Conservation (phyloP, 148 eudicot genomes). For the Amaranthus hypochondriacus region DNA sequence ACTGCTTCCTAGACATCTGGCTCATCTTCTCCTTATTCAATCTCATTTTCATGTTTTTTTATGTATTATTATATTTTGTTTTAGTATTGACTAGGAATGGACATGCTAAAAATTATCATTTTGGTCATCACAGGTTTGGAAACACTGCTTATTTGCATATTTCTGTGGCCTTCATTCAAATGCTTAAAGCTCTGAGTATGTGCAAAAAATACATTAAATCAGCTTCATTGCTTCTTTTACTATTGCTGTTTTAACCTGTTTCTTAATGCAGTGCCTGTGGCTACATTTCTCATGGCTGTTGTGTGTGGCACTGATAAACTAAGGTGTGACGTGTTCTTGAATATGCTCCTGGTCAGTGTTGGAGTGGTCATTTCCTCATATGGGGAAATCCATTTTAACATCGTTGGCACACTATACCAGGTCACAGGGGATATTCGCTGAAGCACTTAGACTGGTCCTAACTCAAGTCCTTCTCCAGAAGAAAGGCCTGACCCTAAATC, state of each 20-base stretch:
- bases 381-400: conserved; percentile 80
- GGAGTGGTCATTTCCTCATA: conserved; percentile 85
- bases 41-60: neutral
- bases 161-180: conserved; percentile 89
- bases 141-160: conserved; percentile 84
- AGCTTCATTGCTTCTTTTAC: neutral
- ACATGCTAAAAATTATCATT: neutral
- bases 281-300: conserved; percentile 81
- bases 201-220: neutral
- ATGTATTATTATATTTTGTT: neutral
- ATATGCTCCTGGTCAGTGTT: conserved; percentile 84
- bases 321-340: conserved; percentile 69
- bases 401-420: conserved; percentile 76
- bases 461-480: conserved; percentile 88
- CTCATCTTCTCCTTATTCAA: neutral
- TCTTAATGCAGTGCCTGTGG: conserved; percentile 79
- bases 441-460: conserved; percentile 76
- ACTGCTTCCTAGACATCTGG: neutral
- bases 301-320: conserved; percentile 80
- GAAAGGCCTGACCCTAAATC: conserved; percentile 78
- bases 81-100: neutral
- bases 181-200: conserved; percentile 91
- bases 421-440: conserved; percentile 85
- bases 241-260: conserved; percentile 22
- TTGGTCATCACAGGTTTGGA: conserved; percentile 59